phyloP scores from a whole-genome alignment of 2,329 filamentous ascomycete species.

The Venturiaceae sp. region DNA sequence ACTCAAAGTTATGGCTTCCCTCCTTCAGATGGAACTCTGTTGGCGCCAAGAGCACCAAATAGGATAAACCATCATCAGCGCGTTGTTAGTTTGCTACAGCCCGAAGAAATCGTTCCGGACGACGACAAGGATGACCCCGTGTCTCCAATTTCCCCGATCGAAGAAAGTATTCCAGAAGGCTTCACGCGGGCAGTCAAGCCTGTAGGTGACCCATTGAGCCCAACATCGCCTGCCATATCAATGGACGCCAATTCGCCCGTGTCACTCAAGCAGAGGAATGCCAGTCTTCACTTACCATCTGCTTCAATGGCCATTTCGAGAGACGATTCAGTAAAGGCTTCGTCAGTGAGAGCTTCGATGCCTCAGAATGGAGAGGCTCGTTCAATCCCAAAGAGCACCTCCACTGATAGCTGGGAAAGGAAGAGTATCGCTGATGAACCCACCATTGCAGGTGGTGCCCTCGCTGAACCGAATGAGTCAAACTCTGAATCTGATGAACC shows the following conservation, averaged over 20 bases:
- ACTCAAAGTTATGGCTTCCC: neutral
- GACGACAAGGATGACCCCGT: neutral
- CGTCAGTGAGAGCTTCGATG: neutral
- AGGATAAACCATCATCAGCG: neutral
- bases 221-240: neutral
- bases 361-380: neutral
- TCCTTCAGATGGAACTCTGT: neutral
- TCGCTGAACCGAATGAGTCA: neutral
- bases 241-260: neutral
- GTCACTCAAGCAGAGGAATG: neutral
- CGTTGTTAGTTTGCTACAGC: neutral
- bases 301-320: neutral
- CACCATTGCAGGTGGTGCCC: neutral
- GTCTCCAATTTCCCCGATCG: slow-evolving; percentile 3
- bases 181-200: neutral
- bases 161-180: neutral
- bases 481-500: neutral
- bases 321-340: neutral
- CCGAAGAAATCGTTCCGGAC: neutral
- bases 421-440: neutral
- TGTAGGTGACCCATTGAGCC: neutral
- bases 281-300: neutral
- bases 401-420: neutral
- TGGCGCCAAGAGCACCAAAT: neutral
- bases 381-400: neutral